A percentile compares a stretch with the other conserved stretches of the same genome.
These are phyloP conservation scores for Starmerella stigmatis DNA, from an alignment of 805 yeast genomes.

Conservation along the genomic window DNA sequence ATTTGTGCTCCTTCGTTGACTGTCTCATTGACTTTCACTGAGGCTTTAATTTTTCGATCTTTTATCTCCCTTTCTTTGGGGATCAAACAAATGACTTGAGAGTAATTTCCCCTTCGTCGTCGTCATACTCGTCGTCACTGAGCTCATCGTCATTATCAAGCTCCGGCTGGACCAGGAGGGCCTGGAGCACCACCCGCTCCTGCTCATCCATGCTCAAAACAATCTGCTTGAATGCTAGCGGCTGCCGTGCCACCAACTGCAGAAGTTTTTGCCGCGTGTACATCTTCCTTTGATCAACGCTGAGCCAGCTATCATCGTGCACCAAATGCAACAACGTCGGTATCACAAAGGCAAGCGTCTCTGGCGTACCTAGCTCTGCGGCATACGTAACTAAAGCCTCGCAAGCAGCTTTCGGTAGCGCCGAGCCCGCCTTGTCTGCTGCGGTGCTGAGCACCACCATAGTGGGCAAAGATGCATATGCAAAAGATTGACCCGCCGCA, in stretches of 20 bases:
- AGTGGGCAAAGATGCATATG: slow-evolving; percentile 18
- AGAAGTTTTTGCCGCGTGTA: slow-evolving; percentile 24
- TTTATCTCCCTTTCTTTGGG: no score
- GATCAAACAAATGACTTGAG: slow-evolving; percentile 38
- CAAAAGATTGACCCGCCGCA: slow-evolving; percentile 15
- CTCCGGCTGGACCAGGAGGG: slow-evolving; percentile 14
- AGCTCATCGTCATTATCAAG: slow-evolving; percentile 8
- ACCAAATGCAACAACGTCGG: slow-evolving; percentile 13
- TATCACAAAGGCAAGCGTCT: slow-evolving; percentile 10
- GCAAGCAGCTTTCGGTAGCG: slow-evolving; percentile 7
- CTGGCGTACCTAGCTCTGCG: slow-evolving; percentile 10
- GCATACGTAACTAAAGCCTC: slow-evolving; percentile 19
- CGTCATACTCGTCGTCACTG: slow-evolving; percentile 15
- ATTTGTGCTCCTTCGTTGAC: no score
- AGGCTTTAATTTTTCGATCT: no score
- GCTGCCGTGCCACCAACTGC: slow-evolving; percentile 27
- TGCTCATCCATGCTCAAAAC: slow-evolving; percentile 38
- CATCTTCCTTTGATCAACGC: not conserved
- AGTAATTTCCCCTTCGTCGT: slow-evolving; percentile 36
- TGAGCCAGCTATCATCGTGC: not conserved
- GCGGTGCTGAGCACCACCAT: slow-evolving; percentile 3
- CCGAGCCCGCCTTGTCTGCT: not conserved
- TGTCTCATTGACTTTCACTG: no score
- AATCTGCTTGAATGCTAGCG: slow-evolving; percentile 29
- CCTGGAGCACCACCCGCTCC: slow-evolving; percentile 20